Evolutionary conservation across 148 eudicot species (phyloP).

Genomic region (Selenicereus undatus): DNA sequence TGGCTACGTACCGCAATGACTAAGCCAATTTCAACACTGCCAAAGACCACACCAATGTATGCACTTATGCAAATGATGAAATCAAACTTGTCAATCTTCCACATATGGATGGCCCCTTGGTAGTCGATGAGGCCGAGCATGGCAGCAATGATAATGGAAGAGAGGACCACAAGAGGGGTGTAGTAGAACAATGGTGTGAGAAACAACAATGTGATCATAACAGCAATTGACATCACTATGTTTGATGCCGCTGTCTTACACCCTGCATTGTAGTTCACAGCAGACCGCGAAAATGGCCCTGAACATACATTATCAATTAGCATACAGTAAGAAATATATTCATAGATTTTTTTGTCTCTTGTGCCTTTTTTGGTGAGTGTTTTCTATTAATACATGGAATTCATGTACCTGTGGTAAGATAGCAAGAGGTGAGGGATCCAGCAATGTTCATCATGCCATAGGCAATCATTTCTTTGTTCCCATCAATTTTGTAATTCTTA

Average conservation of each 20-base stretch:
- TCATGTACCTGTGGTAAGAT: slow-evolving; percentile 66
- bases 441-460: slow-evolving; percentile 91
- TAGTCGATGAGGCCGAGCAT: slow-evolving; percentile 94
- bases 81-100: slow-evolving; percentile 82
- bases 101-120: slow-evolving; percentile 37
- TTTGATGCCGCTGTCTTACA: slow-evolving; percentile 92
- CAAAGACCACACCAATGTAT: slow-evolving; percentile 79
- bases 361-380: too few relatives aligned
- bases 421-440: slow-evolving; percentile 91
- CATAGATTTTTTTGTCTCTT: too few relatives aligned
- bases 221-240: slow-evolving; percentile 83
- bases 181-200: slow-evolving; percentile 74
- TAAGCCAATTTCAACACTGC: slow-evolving; percentile 72
- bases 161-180: slow-evolving; percentile 82
- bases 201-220: slow-evolving; percentile 70
- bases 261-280: slow-evolving; percentile 95
- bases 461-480: slow-evolving; percentile 99
- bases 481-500: slow-evolving; percentile 92
- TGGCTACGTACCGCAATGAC: slow-evolving; percentile 58
- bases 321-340: too few relatives aligned
- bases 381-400: background rate
- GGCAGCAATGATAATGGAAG: slow-evolving; percentile 79
- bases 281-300: slow-evolving; percentile 96
- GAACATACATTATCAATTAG: background rate
- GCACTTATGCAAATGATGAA: slow-evolving; percentile 72